A percentile compares a stretch with the other conserved stretches of the same genome.
These are phyloP conservation scores for Didymella pinodella DNA, from an alignment of 2,329 filamentous ascomycete genomes.

Conservation along the genomic window DNA sequence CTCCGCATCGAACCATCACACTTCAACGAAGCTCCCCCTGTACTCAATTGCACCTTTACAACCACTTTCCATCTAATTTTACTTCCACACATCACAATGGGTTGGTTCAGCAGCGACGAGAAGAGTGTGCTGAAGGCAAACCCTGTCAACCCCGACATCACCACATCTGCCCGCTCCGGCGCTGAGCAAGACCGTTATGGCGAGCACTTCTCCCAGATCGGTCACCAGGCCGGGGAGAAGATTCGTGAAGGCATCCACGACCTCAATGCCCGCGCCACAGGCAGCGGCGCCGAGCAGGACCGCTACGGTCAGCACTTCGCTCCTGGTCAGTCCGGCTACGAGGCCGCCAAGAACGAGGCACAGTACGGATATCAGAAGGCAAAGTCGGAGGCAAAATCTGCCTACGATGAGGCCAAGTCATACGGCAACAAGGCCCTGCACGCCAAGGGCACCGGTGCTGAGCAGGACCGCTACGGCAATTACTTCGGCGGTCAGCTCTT, in stretches of 20 bases:
- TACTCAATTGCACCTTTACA: conserved; percentile 2
- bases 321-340: conserved; percentile 25
- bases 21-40: conserved; percentile 2
- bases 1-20: conserved; percentile 5
- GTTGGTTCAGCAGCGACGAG: conserved; percentile 37
- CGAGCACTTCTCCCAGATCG: conserved; percentile 37
- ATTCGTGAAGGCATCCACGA: conserved; percentile 33
- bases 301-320: conserved; percentile 40
- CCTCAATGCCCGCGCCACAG: conserved; percentile 29
- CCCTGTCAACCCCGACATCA: conserved; percentile 36
- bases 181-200: conserved; percentile 47
- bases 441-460: conserved; percentile 39
- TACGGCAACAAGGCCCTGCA: conserved; percentile 24
- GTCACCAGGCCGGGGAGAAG: conserved; percentile 31
- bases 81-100: conserved; percentile 30
- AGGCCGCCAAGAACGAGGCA: conserved; percentile 33
- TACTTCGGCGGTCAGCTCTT: conserved; percentile 40
- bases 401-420: conserved; percentile 31
- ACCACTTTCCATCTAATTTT: not conserved
- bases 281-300: conserved; percentile 46
- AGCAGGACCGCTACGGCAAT: conserved; percentile 44
- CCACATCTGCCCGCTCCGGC: conserved; percentile 38
- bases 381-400: conserved; percentile 30
- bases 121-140: conserved; percentile 29
- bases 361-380: conserved; percentile 33